These are phyloP conservation scores for Aspergillus oerlinghausenensis DNA, from an alignment of 2,329 filamentous ascomycete species.

Conservation along the genomic window DNA sequence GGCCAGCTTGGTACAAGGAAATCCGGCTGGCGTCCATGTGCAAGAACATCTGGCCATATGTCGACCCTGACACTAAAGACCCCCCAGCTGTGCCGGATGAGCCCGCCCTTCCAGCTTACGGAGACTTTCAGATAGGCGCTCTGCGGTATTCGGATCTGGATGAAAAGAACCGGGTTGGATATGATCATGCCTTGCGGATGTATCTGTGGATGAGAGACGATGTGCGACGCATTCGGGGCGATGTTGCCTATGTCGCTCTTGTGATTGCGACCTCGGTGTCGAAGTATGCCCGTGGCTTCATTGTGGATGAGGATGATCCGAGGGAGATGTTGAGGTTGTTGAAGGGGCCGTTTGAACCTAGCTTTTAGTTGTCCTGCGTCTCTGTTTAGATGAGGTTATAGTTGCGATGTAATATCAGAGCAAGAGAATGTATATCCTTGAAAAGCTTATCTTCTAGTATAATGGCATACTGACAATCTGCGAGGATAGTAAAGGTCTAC, in stretches of 20 bases:
- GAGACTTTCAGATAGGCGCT: neutral
- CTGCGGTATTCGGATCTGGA: neutral
- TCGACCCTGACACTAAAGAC: neutral
- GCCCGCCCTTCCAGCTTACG: neutral
- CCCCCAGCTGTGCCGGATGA: neutral
- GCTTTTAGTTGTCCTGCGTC: neutral
- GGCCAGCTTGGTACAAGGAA: neutral
- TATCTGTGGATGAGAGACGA: neutral
- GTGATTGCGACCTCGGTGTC: neutral
- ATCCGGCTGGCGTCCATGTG: neutral
- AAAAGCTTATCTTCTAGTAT: no score
- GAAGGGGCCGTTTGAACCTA: neutral
- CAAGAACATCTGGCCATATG: neutral
- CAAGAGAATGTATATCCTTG: no score
- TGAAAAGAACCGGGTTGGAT: neutral
- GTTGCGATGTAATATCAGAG: neutral
- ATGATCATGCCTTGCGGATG: neutral
- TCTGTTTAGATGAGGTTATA: neutral
- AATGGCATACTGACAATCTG: no score
- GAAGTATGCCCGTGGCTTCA: neutral
- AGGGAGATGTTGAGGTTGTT: neutral
- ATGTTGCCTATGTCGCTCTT: neutral
- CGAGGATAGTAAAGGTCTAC: no score
- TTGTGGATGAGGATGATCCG: neutral
- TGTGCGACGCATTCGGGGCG: neutral